phyloP scores from a whole-genome alignment of 495 filamentous ascomycete genomes.

The Daldinia concentrica region DNA sequence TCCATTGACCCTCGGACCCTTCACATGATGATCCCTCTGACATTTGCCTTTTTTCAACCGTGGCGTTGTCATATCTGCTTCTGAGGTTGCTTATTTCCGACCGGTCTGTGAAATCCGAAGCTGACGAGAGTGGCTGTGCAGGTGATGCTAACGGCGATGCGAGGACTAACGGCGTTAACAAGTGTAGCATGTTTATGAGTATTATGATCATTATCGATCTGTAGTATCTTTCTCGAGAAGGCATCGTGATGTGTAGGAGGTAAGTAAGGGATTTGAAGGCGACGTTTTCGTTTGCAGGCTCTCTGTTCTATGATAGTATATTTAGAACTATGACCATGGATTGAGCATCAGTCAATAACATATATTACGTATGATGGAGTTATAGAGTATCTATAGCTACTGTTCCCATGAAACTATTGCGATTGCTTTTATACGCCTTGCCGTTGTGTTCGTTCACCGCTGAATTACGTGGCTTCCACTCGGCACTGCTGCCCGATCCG shows the following conservation, averaged over 20 bases:
- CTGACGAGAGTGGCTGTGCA: background rate
- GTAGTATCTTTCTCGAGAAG: background rate
- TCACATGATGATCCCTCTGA: constrained; percentile 36
- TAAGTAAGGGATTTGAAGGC: background rate
- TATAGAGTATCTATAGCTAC: background rate
- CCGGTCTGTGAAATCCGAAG: background rate
- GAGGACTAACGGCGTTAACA: background rate
- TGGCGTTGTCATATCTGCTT: background rate
- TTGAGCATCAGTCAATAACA: background rate
- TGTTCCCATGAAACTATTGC: background rate
- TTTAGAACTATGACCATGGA: background rate
- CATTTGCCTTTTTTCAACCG: constrained; percentile 23
- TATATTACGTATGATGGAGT: background rate
- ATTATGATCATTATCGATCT: background rate
- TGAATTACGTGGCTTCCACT: constrained; percentile 7
- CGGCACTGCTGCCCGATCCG: constrained; percentile 26
- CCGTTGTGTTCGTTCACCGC: constrained; percentile 6
- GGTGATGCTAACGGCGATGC: background rate
- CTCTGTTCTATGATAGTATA: background rate
- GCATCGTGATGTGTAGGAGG: constrained; percentile 6
- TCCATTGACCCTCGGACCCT: constrained; percentile 51
- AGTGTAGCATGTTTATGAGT: background rate
- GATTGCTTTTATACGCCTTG: background rate
- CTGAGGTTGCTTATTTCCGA: background rate
- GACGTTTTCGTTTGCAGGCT: background rate